Percentiles rank a stretch among this genome's conserved stretches.
These are phyloP conservation scores for Epichloe uncinata DNA, from an alignment of 2,329 filamentous ascomycete species.

Conservation along the genomic window DNA sequence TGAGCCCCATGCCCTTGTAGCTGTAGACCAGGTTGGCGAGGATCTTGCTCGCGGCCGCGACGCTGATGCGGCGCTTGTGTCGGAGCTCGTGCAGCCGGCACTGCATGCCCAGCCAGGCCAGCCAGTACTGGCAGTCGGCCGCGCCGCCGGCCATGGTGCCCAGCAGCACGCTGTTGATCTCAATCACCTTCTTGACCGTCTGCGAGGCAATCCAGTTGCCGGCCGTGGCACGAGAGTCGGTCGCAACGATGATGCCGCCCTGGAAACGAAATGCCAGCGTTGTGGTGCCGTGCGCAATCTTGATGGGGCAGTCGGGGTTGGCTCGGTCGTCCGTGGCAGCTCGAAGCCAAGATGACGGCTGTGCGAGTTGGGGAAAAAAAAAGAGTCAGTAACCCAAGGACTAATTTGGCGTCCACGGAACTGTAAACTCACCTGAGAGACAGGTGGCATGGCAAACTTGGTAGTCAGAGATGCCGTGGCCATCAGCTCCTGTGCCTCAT, in stretches of 20 bases:
- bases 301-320: slow-evolving; percentile 96
- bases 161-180: slow-evolving; percentile 88
- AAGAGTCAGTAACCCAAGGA: neutral
- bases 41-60: slow-evolving; percentile 95
- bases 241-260: slow-evolving; percentile 95
- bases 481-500: slow-evolving; percentile 61
- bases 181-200: slow-evolving; percentile 99
- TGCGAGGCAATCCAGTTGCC: slow-evolving; percentile 99
- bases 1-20: slow-evolving; percentile 97
- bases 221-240: slow-evolving; percentile 90
- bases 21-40: slow-evolving; percentile 95
- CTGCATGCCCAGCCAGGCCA: slow-evolving; percentile 97
- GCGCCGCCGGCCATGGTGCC: slow-evolving; percentile 98
- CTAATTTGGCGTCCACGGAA: neutral
- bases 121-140: slow-evolving; percentile 99
- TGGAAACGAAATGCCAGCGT: slow-evolving; percentile 97
- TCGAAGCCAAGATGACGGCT: slow-evolving; percentile 91
- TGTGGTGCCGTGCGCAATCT: slow-evolving; percentile 97
- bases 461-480: slow-evolving; percentile 66
- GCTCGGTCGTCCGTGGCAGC: slow-evolving; percentile 94
- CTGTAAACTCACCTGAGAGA: slow-evolving; percentile 57
- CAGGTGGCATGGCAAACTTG: slow-evolving; percentile 88
- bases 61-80: slow-evolving; percentile 96
- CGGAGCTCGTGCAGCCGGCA: slow-evolving; percentile 98
- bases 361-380: slow-evolving; percentile 6